phyloP scores from a whole-genome alignment of 2,329 filamentous ascomycete genomes.

The Intubia oerlemansii region DNA sequence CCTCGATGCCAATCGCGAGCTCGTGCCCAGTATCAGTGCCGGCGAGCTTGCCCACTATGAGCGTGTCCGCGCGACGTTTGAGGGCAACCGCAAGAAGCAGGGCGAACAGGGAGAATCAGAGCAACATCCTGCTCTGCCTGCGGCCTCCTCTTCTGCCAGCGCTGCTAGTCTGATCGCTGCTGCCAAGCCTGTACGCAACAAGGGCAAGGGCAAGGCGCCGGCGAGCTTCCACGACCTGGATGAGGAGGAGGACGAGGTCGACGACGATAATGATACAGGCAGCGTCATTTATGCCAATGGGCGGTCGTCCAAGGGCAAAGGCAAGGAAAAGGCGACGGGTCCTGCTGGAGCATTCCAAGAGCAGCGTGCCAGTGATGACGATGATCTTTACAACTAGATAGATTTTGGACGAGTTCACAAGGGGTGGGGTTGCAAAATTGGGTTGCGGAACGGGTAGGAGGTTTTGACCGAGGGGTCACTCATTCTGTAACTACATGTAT shows the following conservation, averaged over 20 bases:
- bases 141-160: too few species aligned
- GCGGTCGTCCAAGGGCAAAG: constrained; percentile 22
- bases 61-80: constrained; percentile 61
- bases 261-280: constrained; percentile 12
- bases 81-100: constrained; percentile 35
- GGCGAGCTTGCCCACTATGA: constrained; percentile 89
- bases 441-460: too few species aligned
- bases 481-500: too few species aligned
- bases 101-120: too few species aligned
- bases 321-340: constrained; percentile 28
- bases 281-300: constrained; percentile 15
- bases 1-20: constrained; percentile 53
- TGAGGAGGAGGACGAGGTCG: constrained; percentile 11
- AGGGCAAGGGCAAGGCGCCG: constrained; percentile 15
- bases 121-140: too few species aligned
- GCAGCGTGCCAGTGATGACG: constrained; percentile 33
- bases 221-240: constrained; percentile 14
- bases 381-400: constrained; percentile 29
- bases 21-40: constrained; percentile 82
- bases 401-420: too few species aligned
- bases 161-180: too few species aligned
- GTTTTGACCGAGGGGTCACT: too few species aligned
- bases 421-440: too few species aligned
- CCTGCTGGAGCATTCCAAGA: constrained; percentile 21
- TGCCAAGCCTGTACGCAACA: too few species aligned